A percentile compares a stretch with the other conserved stretches of the same genome.
These are phyloP conservation scores for Epichloe brachyelytri DNA, from an alignment of 2,329 filamentous ascomycete species.

Conservation along the genomic window DNA sequence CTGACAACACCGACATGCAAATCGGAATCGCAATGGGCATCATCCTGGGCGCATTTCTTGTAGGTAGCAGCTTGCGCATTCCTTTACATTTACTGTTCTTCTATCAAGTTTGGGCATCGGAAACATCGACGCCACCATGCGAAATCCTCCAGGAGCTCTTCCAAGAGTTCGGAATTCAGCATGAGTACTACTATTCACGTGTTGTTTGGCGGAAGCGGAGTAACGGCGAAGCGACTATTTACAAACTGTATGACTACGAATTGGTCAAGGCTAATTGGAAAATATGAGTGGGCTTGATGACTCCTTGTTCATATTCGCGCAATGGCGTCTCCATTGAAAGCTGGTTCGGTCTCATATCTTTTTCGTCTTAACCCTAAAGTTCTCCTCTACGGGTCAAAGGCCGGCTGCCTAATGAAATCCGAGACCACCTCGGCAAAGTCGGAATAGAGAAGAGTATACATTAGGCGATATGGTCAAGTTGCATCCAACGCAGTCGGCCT, in stretches of 20 bases:
- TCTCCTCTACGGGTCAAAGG: no score
- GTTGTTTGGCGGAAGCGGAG: no score
- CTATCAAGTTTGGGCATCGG: constrained; percentile 21
- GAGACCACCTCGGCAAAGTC: no score
- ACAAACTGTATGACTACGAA: neutral
- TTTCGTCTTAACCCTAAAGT: neutral
- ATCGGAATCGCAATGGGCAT: constrained; percentile 32
- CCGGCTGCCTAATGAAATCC: no score
- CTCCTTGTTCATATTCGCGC: neutral
- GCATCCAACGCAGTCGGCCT: no score
- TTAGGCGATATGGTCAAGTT: no score
- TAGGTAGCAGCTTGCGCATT: constrained; percentile 23
- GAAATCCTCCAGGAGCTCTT: constrained; percentile 18
- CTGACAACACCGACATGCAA: constrained; percentile 24
- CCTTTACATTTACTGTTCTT: constrained; percentile 25
- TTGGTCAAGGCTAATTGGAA: neutral
- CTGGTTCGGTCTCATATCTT: neutral
- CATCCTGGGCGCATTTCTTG: constrained; percentile 26
- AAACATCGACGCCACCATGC: constrained; percentile 13
- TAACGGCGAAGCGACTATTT: neutral
- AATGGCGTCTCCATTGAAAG: neutral
- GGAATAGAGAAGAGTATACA: no score
- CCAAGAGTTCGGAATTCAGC: constrained; percentile 12
- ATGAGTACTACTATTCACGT: neutral
- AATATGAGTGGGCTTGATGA: neutral